A percentile compares a stretch with the other conserved stretches of the same genome.
These are phyloP conservation scores for Pythium periplocum DNA, from an alignment of 352 stramenopile species.

Conservation along the genomic window DNA sequence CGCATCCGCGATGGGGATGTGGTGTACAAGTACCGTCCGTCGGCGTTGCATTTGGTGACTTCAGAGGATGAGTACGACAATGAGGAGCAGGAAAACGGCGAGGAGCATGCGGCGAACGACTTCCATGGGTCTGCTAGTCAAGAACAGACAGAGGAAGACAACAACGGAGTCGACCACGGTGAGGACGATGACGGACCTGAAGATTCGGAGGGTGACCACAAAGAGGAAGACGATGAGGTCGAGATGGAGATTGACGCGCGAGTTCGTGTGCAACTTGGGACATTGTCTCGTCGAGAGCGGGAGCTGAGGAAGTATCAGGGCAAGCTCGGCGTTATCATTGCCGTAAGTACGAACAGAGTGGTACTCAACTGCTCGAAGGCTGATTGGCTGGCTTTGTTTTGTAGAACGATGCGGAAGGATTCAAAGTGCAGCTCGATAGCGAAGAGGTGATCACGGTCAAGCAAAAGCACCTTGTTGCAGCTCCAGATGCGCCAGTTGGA, in stretches of 20 bases:
- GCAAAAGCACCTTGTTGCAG: constrained; percentile 39
- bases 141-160: neutral
- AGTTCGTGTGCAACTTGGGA: constrained; percentile 45
- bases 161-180: constrained; percentile 13
- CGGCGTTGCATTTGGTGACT: constrained; percentile 49
- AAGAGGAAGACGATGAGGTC: constrained; percentile 29
- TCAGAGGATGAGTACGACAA: constrained; percentile 15
- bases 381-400: neutral
- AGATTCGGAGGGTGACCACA: constrained; percentile 38
- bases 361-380: no score
- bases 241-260: constrained; percentile 46
- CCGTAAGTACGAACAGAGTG: constrained; percentile 17
- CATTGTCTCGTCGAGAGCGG: constrained; percentile 41
- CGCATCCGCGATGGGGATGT: constrained; percentile 77
- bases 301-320: constrained; percentile 68
- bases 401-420: constrained; percentile 19
- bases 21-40: constrained; percentile 86
- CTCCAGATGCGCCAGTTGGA: constrained; percentile 23
- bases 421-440: constrained; percentile 55
- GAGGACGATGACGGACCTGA: constrained; percentile 22
- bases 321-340: constrained; percentile 61
- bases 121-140: no score
- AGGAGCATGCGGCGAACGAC: neutral
- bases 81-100: constrained; percentile 21
- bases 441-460: constrained; percentile 52